Evolutionary conservation across 1,139 yeast species (phyloP), one percentile per base, ranked within the genome.

Genomic region (Taphrina confusa): DNA sequence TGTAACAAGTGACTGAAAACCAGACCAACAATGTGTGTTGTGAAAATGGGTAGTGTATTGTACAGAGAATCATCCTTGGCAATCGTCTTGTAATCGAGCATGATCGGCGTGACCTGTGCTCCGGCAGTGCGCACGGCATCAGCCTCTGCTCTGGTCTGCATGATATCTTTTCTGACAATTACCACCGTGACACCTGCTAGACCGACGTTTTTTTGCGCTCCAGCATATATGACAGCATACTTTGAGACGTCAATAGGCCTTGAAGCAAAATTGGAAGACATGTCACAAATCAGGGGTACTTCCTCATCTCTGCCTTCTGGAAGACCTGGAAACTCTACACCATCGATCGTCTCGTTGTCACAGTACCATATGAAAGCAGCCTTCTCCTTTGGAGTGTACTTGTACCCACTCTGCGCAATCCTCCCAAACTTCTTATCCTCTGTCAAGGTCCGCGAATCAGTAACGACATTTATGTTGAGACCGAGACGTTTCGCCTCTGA

Each of bases 171-270:
- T 74, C 87, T 87, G 72, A 91, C 84, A 67, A 92, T 91, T 73
- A 90, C 91, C 65, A 92, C 80, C 16, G 97, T 86, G 66, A 92
- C 81, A 45, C 98, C 98, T 4, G 98, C 97, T 71, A 92, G 78
- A 60, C 98, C 98, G 70, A 92, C 89, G 72, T 92, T 92, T 75
- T 92, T 92, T 75, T 92, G 98, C 18, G 97, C 98, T 63, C 98
- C 98, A 23, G 52, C 79, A 61, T 84, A 80, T 64, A 92, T 84
- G 46, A 90, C 76, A 57, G 97, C 97, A 70, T 82, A 91, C 72
- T 87, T 84, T 62, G 88, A 78, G 50, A 92, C 85, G 69, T 92
- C 96, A 50, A 92, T 72, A 66, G 80, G 75, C 68, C 87, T 85
- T 23, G 96, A 88, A 66, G 92, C 78, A 70, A 92, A 85, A 73